Evolutionary conservation across 305 asterid species (phyloP).

Genomic region (Fraxinus nigra): DNA sequence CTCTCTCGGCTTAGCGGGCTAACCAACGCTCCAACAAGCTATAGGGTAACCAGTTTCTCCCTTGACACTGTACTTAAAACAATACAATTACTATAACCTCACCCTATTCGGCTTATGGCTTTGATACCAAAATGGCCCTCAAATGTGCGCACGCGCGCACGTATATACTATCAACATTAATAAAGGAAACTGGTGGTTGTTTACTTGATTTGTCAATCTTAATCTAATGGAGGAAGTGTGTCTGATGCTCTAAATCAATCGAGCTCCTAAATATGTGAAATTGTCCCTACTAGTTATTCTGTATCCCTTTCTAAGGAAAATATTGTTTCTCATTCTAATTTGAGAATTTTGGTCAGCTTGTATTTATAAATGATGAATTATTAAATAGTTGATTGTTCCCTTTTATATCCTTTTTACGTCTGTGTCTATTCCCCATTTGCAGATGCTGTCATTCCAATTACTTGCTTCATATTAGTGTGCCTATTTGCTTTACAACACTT

Average conservation of each 20-base stretch:
- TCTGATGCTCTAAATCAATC: not conserved
- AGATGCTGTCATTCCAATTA: conserved; percentile 92
- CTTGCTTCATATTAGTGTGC: conserved; percentile 92
- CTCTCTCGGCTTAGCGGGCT: too few species aligned
- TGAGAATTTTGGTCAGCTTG: not conserved
- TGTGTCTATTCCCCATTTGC: conserved; percentile 31
- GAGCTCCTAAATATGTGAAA: not conserved
- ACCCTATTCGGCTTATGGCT: too few species aligned
- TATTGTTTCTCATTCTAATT: not conserved
- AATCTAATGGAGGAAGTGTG: not conserved
- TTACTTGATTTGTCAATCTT: not conserved
- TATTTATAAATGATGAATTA: not conserved
- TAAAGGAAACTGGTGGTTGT: not conserved
- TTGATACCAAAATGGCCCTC: too few species aligned
- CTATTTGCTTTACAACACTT: conserved; percentile 91
- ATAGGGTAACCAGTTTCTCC: too few species aligned
- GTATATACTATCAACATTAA: too few species aligned
- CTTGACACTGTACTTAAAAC: too few species aligned
- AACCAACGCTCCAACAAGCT: too few species aligned
- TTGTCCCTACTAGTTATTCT: not conserved
- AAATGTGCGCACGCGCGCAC: too few species aligned
- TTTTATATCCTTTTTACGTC: not conserved
- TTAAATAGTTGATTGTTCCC: not conserved
- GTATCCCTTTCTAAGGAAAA: not conserved
- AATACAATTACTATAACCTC: too few species aligned